Percentiles rank a stretch among this genome's conserved stretches.
Conservation (phyloP, 306 rosid species). For the Vicia faba region DNA sequence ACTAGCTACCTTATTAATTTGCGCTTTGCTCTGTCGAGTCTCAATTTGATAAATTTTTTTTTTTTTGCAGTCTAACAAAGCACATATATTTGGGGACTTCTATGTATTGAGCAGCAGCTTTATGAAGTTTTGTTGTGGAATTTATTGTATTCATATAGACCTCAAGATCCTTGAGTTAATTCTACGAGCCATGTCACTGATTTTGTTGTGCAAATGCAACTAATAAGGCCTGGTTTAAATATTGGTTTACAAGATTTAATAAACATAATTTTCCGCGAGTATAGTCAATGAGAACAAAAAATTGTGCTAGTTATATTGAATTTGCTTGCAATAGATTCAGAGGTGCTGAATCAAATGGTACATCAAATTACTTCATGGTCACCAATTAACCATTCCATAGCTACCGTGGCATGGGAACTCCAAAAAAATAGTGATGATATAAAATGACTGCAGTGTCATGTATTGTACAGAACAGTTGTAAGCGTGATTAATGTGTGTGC, state of each 20-base stretch:
- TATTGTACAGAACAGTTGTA: no score
- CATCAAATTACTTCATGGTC: conserved; percentile 9
- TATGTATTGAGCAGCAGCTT: conserved; percentile 77
- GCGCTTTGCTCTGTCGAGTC: conserved; percentile 30
- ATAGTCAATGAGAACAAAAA: no score
- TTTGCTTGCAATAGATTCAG: conserved; percentile 1
- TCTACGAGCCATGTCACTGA: conserved; percentile 24
- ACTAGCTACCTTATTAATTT: no score
- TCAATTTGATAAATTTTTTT: conserved; percentile 32
- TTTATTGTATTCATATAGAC: conserved; percentile 31
- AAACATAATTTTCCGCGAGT: no score
- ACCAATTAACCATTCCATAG: conserved; percentile 29
- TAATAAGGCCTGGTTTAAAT: no score
- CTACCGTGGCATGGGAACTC: conserved; percentile 4
- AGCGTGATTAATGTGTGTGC: no score
- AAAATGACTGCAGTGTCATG: no score
- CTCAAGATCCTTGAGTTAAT: conserved; percentile 28
- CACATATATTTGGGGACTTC: conserved; percentile 77
- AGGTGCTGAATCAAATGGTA: conserved; percentile 9
- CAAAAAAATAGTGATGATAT: not conserved
- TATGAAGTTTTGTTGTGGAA: conserved; percentile 63
- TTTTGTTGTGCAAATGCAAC: no score
- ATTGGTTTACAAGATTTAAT: no score
- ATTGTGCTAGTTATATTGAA: no score
- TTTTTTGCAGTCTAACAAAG: conserved; percentile 74